Evolutionary conservation across 495 filamentous ascomycete species (phyloP), one percentile per base, ranked within the genome.

Genomic region (Mytilinidion resinicola): DNA sequence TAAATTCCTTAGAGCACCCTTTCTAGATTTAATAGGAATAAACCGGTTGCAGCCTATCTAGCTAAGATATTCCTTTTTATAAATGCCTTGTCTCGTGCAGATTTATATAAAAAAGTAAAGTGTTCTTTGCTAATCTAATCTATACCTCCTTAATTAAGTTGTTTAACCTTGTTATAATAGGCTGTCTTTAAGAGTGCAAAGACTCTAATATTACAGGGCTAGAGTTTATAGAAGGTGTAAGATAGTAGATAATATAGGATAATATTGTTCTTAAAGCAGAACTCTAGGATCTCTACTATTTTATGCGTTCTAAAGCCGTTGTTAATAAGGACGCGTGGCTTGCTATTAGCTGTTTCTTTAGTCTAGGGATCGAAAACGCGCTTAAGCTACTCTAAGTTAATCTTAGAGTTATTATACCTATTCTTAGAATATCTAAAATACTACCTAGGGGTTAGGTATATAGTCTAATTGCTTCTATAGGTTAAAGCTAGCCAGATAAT

Each of bases 401-500:
- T n/a, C n/a, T n/a, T n/a, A n/a, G n/a, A n/a, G n/a, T n/a, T n/a
- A n/a, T n/a, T n/a, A n/a, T n/a, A n/a, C n/a, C n/a, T n/a, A n/a
- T n/a, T n/a, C 57, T 69, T 61, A 7, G 67, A 64, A 56, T 52
- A 63, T 53, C 52, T 55, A 63, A 55, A 71, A 65, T 64, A 56
- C 69, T 50, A 74, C 50, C 64, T 57, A 50, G 70, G 63, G 43
- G 67, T 74, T 65, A 36, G 71, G n/a, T n/a, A n/a, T n/a, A n/a
- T n/a, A n/a, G n/a, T n/a, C n/a, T n/a, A n/a, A n/a, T n/a, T n/a
- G n/a, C n/a, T n/a, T n/a, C n/a, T n/a, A n/a, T n/a, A n/a, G n/a
- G n/a, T n/a, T n/a, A n/a, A n/a, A n/a, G n/a, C 69, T 52, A 63
- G 71, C 71, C 65, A 73, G 60, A 74, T 73, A 49, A 74, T 70